A percentile compares a stretch with the other conserved stretches of the same genome.
These are phyloP conservation scores for Linanthus parryae DNA, from an alignment of 148 eudicot genomes.

Conservation along the genomic window DNA sequence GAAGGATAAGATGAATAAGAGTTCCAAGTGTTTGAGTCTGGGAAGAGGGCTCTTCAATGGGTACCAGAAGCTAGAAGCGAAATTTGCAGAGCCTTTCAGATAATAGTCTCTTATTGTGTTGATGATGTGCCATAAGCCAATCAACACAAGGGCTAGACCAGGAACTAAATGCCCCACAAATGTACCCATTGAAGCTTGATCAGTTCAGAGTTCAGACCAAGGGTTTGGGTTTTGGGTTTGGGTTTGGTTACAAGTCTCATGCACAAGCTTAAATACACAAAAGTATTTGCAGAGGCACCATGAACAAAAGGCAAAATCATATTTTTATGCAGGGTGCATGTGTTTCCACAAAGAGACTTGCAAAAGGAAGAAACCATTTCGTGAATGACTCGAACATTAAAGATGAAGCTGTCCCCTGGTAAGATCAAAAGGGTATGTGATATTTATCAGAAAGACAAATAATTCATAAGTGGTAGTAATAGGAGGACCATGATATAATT, in stretches of 20 bases:
- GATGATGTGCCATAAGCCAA: slow-evolving; percentile 68
- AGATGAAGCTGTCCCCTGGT: too few relatives aligned
- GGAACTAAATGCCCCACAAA: slow-evolving; percentile 76
- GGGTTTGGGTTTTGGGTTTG: not conserved
- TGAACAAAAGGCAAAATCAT: too few relatives aligned
- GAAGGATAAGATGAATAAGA: slow-evolving; percentile 46
- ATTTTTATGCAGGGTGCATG: too few relatives aligned
- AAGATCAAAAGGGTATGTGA: too few relatives aligned
- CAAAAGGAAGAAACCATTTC: too few relatives aligned
- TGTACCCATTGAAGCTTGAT: slow-evolving; percentile 75
- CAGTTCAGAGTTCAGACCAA: too few relatives aligned
- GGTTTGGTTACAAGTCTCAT: not conserved
- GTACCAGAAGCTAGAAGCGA: slow-evolving; percentile 51
- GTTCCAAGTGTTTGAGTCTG: slow-evolving; percentile 49
- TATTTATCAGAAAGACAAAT: too few relatives aligned
- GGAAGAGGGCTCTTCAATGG: slow-evolving; percentile 32
- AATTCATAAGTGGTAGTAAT: too few relatives aligned
- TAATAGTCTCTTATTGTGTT: slow-evolving; percentile 45
- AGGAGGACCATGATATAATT: too few relatives aligned
- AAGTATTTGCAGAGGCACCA: not conserved
- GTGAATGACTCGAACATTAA: too few relatives aligned
- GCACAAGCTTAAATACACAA: slow-evolving; percentile 22
- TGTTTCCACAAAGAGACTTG: too few relatives aligned
- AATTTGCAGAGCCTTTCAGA: slow-evolving; percentile 36
- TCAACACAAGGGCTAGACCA: slow-evolving; percentile 57